Conservation (phyloP, 768 basidiomycete species). For the Lentinula edodes region DNA sequence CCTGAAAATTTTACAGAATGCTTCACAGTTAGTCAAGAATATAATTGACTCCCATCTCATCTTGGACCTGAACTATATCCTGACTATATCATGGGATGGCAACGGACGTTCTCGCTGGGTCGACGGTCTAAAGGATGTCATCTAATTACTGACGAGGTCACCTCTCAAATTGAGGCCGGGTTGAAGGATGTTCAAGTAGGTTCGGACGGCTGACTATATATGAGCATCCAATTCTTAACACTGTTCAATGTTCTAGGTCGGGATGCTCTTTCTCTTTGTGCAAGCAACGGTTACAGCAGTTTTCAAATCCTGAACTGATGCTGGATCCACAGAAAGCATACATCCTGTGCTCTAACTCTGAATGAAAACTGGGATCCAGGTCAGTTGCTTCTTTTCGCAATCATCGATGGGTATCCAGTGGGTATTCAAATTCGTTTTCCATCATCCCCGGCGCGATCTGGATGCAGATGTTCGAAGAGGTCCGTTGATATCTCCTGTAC, state of each 20-base stretch:
- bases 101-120: conserved; percentile 70
- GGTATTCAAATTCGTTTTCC: neutral
- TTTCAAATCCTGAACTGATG: neutral
- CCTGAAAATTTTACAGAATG: no score
- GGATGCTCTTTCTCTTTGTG: conserved; percentile 90
- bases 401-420: neutral
- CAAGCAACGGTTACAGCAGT: conserved; percentile 22
- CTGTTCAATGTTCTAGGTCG: conserved; percentile 44
- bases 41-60: no score
- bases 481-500: conserved; percentile 10
- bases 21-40: no score
- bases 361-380: conserved; percentile 90
- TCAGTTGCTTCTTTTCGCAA: conserved; percentile 19
- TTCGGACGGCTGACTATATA: neutral
- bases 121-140: conserved; percentile 64
- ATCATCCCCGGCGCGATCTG: neutral
- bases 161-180: conserved; percentile 61
- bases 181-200: conserved; percentile 60
- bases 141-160: conserved; percentile 76
- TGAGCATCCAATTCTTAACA: neutral
- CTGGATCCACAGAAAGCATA: conserved; percentile 53
- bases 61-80: no score
- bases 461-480: conserved; percentile 39
- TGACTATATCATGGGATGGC: conserved; percentile 68
- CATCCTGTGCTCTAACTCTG: conserved; percentile 72